These are phyloP conservation scores for Alternaria sp. DNA, from an alignment of 2,329 filamentous ascomycete species.

Conservation along the genomic window DNA sequence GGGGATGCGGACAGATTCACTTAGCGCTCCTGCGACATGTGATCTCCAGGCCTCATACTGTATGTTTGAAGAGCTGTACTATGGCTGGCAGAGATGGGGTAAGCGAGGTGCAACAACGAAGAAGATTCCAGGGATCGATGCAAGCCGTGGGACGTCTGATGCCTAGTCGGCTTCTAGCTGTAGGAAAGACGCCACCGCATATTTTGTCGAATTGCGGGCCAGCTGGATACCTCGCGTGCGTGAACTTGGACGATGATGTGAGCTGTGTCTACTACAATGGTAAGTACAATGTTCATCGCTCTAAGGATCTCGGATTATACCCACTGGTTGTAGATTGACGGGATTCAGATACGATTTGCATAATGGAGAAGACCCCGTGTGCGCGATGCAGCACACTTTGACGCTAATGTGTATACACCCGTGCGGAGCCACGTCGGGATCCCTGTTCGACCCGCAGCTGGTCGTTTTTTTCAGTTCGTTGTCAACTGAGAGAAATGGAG, in stretches of 20 bases:
- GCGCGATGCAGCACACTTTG: background rate
- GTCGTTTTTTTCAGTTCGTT: conserved; percentile 18
- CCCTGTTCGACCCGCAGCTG: conserved; percentile 1
- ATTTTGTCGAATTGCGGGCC: background rate
- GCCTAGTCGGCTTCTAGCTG: background rate
- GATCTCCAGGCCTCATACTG: background rate
- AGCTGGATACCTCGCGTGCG: background rate
- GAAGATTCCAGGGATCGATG: background rate
- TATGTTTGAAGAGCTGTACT: background rate
- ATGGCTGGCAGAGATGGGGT: background rate
- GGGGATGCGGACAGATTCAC: background rate
- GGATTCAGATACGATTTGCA: background rate
- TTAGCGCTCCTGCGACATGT: background rate
- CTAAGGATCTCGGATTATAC: background rate
- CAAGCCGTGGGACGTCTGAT: background rate
- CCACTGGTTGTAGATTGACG: background rate
- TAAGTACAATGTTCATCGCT: background rate
- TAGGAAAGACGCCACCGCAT: background rate
- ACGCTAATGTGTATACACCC: conserved; percentile 12
- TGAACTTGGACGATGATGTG: background rate
- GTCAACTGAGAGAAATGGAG: background rate
- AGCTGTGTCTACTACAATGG: background rate
- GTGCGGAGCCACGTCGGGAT: conserved; percentile 3
- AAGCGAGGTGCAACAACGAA: background rate
- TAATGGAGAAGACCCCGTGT: conserved; percentile 3